phyloP scores from a whole-genome alignment of 2,329 filamentous ascomycete species.

The Epichloe baconii region DNA sequence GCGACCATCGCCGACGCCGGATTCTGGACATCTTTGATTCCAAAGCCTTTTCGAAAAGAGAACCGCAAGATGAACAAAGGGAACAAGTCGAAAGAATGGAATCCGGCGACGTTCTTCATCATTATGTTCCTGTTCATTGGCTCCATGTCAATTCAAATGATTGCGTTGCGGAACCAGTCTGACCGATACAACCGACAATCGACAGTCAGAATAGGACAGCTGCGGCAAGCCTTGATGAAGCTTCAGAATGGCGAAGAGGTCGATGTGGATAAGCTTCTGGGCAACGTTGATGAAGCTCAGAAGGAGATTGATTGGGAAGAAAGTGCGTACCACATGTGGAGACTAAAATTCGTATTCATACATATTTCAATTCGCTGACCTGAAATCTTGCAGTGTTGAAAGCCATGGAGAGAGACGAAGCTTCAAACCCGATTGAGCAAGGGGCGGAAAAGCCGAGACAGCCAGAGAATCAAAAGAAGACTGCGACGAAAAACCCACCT shows the following conservation, averaged over 20 bases:
- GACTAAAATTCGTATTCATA: neutral
- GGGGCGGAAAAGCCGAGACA: slow-evolving; percentile 9
- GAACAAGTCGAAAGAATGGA: slow-evolving; percentile 51
- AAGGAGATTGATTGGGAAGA: slow-evolving; percentile 83
- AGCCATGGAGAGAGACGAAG: slow-evolving; percentile 53
- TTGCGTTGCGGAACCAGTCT: slow-evolving; percentile 65
- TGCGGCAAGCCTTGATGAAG: slow-evolving; percentile 63
- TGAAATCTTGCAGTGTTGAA: slow-evolving; percentile 39
- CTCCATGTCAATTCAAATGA: slow-evolving; percentile 89
- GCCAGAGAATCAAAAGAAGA: neutral
- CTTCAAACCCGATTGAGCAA: slow-evolving; percentile 26
- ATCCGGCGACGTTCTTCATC: slow-evolving; percentile 73
- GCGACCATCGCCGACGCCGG: slow-evolving; percentile 42
- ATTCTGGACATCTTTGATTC: slow-evolving; percentile 59
- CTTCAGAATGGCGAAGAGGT: slow-evolving; percentile 63
- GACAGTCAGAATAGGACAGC: slow-evolving; percentile 61
- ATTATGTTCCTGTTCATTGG: slow-evolving; percentile 77
- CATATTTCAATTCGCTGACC: neutral
- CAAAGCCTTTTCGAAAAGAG: slow-evolving; percentile 46
- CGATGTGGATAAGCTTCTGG: slow-evolving; percentile 71
- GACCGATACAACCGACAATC: slow-evolving; percentile 60
- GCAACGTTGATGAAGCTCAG: slow-evolving; percentile 55
- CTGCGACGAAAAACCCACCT: slow-evolving; percentile 1
- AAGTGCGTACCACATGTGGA: slow-evolving; percentile 34
- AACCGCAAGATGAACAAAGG: slow-evolving; percentile 24